Percentiles rank a stretch among this genome's conserved stretches.
These are phyloP conservation scores for Aureobasidium sp. DNA, from an alignment of 2,329 filamentous ascomycete genomes.

Conservation along the genomic window DNA sequence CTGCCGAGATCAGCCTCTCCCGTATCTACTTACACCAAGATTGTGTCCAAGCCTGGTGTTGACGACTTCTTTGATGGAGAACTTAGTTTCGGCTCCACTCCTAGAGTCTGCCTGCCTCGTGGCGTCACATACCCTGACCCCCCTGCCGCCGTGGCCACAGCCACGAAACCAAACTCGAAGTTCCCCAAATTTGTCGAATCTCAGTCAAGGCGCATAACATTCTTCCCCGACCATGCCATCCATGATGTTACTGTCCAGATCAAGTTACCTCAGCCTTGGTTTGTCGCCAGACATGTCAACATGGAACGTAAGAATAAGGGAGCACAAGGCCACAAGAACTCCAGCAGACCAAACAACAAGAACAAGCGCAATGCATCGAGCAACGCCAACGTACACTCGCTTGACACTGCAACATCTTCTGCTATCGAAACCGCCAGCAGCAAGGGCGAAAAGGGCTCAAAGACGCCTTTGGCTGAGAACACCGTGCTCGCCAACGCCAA, in stretches of 20 bases:
- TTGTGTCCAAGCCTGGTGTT: slow-evolving; percentile 34
- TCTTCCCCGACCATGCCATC: neutral
- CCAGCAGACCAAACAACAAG: slow-evolving; percentile 7
- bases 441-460: neutral
- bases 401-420: neutral
- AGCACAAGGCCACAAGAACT: neutral
- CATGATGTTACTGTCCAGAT: slow-evolving; percentile 7
- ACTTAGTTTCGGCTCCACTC: slow-evolving; percentile 41
- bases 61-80: slow-evolving; percentile 39
- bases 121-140: slow-evolving; percentile 21
- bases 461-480: neutral
- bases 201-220: neutral
- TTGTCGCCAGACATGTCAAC: neutral
- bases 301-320: neutral
- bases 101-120: slow-evolving; percentile 29
- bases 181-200: slow-evolving; percentile 2
- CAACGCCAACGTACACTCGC: neutral
- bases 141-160: neutral
- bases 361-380: slow-evolving; percentile 10
- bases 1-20: slow-evolving; percentile 43
- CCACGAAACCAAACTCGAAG: neutral
- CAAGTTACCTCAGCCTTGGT: neutral
- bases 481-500: neutral
- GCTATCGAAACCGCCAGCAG: neutral
- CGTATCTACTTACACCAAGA: slow-evolving; percentile 20